Percentiles rank a stretch among this genome's conserved stretches.
phyloP scores from a whole-genome alignment of 2,329 filamentous ascomycete genomes.

The Diaporthe longicolla region DNA sequence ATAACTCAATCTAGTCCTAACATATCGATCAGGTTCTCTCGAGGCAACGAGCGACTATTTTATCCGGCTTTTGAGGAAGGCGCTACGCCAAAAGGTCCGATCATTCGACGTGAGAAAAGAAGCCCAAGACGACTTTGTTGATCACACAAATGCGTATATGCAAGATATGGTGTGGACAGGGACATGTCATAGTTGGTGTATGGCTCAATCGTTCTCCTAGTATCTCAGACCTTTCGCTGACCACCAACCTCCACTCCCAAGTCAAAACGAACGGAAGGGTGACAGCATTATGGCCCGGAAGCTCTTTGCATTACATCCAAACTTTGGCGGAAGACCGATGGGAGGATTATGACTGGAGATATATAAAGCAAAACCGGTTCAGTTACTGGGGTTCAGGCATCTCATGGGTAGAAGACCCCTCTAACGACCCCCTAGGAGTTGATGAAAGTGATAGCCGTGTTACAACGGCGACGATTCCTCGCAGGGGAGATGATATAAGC shows the following conservation, averaged over 20 bases:
- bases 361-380: slow-evolving; percentile 26
- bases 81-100: slow-evolving; percentile 44
- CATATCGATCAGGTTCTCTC: slow-evolving; percentile 42
- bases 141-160: neutral
- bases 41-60: slow-evolving; percentile 50
- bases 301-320: slow-evolving; percentile 62
- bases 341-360: slow-evolving; percentile 48
- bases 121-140: slow-evolving; percentile 1
- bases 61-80: slow-evolving; percentile 46
- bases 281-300: slow-evolving; percentile 58
- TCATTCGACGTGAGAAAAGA: slow-evolving; percentile 36
- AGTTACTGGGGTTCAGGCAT: slow-evolving; percentile 11
- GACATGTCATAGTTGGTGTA: slow-evolving; percentile 17
- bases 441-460: slow-evolving; percentile 10
- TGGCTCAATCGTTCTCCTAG: neutral
- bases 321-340: slow-evolving; percentile 51
- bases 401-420: slow-evolving; percentile 8
- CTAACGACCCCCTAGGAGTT: slow-evolving; percentile 1
- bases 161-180: slow-evolving; percentile 22
- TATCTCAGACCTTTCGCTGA: neutral
- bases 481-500: neutral
- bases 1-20: neutral
- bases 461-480: slow-evolving; percentile 10
- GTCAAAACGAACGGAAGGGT: slow-evolving; percentile 53
- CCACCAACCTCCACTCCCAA: slow-evolving; percentile 5